These are phyloP conservation scores for Pseudoneurospora amorphoporcata DNA, from an alignment of 495 filamentous ascomycete species.

Conservation along the genomic window DNA sequence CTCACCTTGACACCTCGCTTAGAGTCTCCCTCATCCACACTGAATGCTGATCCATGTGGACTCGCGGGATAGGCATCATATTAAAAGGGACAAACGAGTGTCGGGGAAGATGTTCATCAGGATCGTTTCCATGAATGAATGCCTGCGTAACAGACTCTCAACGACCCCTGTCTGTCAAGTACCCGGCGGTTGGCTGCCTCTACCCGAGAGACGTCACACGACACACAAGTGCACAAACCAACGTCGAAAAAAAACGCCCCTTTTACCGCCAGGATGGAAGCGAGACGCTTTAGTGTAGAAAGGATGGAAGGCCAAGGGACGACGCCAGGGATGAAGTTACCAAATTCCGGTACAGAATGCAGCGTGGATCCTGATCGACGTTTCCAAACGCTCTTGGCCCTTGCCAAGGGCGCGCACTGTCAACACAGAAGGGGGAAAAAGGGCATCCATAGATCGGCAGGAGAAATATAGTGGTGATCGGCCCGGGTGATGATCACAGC, in stretches of 20 bases:
- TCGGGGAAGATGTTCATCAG: background rate
- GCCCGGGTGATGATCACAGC: background rate
- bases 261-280: background rate
- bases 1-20: background rate
- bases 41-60: background rate
- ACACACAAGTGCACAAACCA: background rate
- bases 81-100: background rate
- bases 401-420: background rate
- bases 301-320: background rate
- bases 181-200: background rate
- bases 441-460: background rate
- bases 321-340: background rate
- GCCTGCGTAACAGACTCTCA: background rate
- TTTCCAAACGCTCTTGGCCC: background rate
- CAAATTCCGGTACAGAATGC: background rate
- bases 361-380: background rate
- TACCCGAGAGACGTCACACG: background rate
- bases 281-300: background rate
- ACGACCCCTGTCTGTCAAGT: background rate
- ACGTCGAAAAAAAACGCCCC: background rate
- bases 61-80: background rate
- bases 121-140: background rate
- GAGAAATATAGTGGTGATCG: background rate
- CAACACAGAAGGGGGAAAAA: background rate
- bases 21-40: background rate